Evolutionary conservation across 1,139 yeast genomes (phyloP).

Genomic region (Saccharomycopsis phalli): DNA sequence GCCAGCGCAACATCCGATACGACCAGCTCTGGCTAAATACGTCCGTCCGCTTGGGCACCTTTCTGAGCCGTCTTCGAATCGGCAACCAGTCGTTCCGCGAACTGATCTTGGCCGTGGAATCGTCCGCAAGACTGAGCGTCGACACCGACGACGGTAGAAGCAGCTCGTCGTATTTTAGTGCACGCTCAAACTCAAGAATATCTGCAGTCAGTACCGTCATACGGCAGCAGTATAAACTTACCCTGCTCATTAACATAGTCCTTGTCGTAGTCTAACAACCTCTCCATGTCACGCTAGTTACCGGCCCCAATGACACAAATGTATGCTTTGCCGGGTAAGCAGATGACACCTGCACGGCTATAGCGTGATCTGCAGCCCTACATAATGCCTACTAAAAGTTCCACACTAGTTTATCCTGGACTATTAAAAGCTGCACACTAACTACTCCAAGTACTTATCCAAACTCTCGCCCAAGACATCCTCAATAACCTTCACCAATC

Average conservation of each 20-base stretch:
- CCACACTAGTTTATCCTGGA: no score
- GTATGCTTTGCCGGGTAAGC: no score
- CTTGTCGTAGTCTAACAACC: constrained; percentile 20
- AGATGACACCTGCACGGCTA: no score
- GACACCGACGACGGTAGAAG: constrained; percentile 15
- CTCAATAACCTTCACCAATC: constrained; percentile 88
- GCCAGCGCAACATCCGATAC: constrained; percentile 57
- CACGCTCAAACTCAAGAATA: constrained; percentile 28
- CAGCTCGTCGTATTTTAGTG: constrained; percentile 23
- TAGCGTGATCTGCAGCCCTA: no score
- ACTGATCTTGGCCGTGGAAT: constrained; percentile 32
- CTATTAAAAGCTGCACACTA: no score
- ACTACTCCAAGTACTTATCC: constrained; percentile 72
- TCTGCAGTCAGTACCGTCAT: constrained; percentile 21
- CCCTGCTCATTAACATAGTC: constrained; percentile 29
- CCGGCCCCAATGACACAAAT: no score
- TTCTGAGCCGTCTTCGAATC: constrained; percentile 23
- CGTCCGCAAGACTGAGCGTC: constrained; percentile 19
- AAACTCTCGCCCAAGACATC: constrained; percentile 90
- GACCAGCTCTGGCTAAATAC: constrained; percentile 29
- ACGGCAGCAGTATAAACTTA: constrained; percentile 20
- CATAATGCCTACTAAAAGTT: no score
- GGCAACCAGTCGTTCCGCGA: constrained; percentile 70
- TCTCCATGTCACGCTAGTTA: no score
- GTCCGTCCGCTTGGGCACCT: constrained; percentile 11